Conservation (phyloP, 176 grass and related monocot species). For the Cenchrus purpureus region DNA sequence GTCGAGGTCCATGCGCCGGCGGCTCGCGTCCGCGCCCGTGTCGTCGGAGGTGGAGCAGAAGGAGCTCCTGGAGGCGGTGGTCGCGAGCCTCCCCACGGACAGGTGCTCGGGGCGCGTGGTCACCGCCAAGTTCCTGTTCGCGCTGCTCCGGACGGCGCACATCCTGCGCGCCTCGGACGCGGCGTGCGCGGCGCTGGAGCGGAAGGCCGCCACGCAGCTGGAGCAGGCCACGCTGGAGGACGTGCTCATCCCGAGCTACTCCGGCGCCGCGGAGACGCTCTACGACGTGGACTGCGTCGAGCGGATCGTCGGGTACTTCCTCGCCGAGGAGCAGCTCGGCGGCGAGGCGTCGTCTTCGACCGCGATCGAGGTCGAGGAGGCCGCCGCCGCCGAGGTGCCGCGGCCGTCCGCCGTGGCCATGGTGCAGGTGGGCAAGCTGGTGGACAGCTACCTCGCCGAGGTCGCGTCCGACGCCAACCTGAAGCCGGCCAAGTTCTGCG, state of each 20-base stretch:
- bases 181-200: conserved; percentile 57
- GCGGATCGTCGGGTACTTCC: conserved; percentile 68
- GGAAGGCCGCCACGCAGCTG: conserved; percentile 72
- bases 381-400: background rate
- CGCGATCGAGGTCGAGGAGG: conserved; percentile 34
- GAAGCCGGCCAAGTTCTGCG: conserved; percentile 74
- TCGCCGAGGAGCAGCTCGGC: conserved; percentile 34
- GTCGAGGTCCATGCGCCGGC: conserved; percentile 63
- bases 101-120: conserved; percentile 53
- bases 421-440: conserved; percentile 76
- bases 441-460: conserved; percentile 91
- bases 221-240: conserved; percentile 75
- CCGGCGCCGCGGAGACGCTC: conserved; percentile 67
- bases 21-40: conserved; percentile 66
- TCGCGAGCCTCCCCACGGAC: conserved; percentile 56
- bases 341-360: conserved; percentile 23
- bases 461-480: conserved; percentile 79
- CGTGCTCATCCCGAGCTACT: conserved; percentile 86
- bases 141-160: conserved; percentile 70
- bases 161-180: conserved; percentile 67
- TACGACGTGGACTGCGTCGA: conserved; percentile 89
- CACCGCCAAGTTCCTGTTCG: conserved; percentile 77
- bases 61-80: conserved; percentile 82
- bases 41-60: conserved; percentile 73
- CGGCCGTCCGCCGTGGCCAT: conserved; percentile 43